Evolutionary conservation across 129 eudicot genomes (phyloP), one percentile per base, ranked within the genome.

Genomic region (Erigeron canadensis): DNA sequence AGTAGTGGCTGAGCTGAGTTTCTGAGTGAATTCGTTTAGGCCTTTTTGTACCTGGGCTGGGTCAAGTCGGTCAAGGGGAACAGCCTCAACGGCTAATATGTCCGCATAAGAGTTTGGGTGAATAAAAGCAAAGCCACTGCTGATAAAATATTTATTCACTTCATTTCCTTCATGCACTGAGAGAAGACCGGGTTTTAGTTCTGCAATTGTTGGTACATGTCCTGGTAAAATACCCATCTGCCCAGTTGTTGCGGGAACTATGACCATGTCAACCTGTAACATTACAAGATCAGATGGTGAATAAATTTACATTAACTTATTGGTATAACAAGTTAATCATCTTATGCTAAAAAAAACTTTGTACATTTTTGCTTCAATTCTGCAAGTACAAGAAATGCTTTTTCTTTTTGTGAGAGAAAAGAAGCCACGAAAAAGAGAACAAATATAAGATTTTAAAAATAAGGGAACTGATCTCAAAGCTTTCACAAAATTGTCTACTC

Each of bases 201-300:
- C 95, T 9, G 97, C 88, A 43, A 87, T 87, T 80, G 91, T 87
- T 1, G 97, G 76, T 18, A 87, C 86, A 18, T 91, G 91, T 60
- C 97, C 95, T 23, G 97, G 91, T 70, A 91, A 85, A 56, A 91
- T 79, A 80, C 97, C 91, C 95, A 91, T 87, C 70, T 87, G 89
- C 48, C 97, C 97, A 0, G 89, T 85, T 70, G 91, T 83, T 12
- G 95, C 91, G 6, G 97, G 95, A 22, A 85, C 82, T 38, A 82
- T 85, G 65, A 87, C 91, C 91, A 91, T 87, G 56, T 91, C 96
- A 18, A 91, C 98, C 98, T 91, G 82, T 34, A 67, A 74, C 18
- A 19, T 54, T 53, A 10, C 69, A 37, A 43, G 17, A 41, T 48
- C 15, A 38, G 4, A 70, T 38, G 10, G 47, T 39, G 6, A 70